These are phyloP conservation scores for Domatiomyces globalis DNA, from an alignment of 2,329 filamentous ascomycete species.

Conservation along the genomic window DNA sequence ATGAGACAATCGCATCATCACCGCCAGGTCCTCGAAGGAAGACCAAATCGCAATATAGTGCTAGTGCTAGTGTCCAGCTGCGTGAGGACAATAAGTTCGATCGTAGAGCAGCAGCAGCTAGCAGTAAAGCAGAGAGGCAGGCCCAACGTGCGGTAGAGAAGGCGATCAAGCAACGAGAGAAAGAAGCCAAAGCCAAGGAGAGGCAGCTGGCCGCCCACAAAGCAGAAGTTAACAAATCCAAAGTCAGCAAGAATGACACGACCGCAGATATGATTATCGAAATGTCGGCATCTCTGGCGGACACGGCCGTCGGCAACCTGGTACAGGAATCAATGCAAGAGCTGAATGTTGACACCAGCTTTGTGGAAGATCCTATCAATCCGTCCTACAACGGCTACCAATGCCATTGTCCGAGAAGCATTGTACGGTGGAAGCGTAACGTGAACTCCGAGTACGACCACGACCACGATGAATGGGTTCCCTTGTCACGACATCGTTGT, in stretches of 20 bases:
- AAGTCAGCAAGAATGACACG: slow-evolving; percentile 58
- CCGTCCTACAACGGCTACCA: slow-evolving; percentile 27
- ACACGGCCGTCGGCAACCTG: slow-evolving; percentile 31
- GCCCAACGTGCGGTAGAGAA: slow-evolving; percentile 45
- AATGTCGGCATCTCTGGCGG: slow-evolving; percentile 44
- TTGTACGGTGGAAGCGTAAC: slow-evolving; percentile 57
- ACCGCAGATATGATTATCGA: slow-evolving; percentile 66
- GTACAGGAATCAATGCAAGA: slow-evolving; percentile 30
- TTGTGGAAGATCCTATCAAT: slow-evolving; percentile 16
- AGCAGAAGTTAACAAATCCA: slow-evolving; percentile 58
- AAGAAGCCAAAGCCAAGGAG: slow-evolving; percentile 46
- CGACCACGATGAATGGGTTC: slow-evolving; percentile 50
- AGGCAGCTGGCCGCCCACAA: slow-evolving; percentile 53
- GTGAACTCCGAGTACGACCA: slow-evolving; percentile 50
- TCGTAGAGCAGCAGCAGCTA: slow-evolving; percentile 34
- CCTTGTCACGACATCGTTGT: slow-evolving; percentile 24
- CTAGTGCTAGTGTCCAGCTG: slow-evolving; percentile 30
- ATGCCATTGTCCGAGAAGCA: slow-evolving; percentile 20
- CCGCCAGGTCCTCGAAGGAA: slow-evolving; percentile 4
- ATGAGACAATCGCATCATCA: neutral
- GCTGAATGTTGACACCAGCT: slow-evolving; percentile 28
- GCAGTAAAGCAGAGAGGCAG: slow-evolving; percentile 33
- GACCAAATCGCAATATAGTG: slow-evolving; percentile 17
- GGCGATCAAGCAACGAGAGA: slow-evolving; percentile 29
- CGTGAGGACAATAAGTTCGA: slow-evolving; percentile 25